Evolutionary conservation across 495 filamentous ascomycete genomes (phyloP).

Genomic region (Aspergillus incahuasiensis): DNA sequence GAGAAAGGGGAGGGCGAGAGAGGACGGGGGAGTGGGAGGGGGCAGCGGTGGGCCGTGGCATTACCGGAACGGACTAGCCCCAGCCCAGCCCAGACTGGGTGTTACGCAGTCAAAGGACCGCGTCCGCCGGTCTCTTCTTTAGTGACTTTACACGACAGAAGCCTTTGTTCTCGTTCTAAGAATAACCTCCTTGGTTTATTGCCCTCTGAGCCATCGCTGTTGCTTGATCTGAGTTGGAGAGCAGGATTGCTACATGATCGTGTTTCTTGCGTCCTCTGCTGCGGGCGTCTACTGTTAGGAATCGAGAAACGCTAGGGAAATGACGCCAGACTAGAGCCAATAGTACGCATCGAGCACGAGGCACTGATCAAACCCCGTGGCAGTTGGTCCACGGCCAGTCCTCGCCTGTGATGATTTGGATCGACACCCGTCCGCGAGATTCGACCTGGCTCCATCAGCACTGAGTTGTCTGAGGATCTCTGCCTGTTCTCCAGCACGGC

Average conservation of each 20-base stretch:
- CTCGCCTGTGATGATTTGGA: neutral
- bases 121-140: neutral
- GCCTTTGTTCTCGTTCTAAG: constrained; percentile 7
- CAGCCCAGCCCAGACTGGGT: neutral
- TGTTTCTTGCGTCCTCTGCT: neutral
- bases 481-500: neutral
- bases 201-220: neutral
- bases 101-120: neutral
- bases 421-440: neutral
- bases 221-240: neutral
- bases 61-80: neutral
- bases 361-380: neutral
- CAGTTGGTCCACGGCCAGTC: neutral
- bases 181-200: neutral
- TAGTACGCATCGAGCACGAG: neutral
- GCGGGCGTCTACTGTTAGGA: neutral
- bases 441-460: neutral
- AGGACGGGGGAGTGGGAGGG: constrained; percentile 4
- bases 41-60: constrained; percentile 4
- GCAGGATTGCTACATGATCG: constrained; percentile 3
- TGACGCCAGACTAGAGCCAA: constrained; percentile 10
- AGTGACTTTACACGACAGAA: neutral
- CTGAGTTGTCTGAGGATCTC: constrained; percentile 1
- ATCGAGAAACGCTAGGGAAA: constrained; percentile 2
- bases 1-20: neutral